Evolutionary conservation across 345 rosid genomes (phyloP).

Genomic region (Linum usitatissimum): DNA sequence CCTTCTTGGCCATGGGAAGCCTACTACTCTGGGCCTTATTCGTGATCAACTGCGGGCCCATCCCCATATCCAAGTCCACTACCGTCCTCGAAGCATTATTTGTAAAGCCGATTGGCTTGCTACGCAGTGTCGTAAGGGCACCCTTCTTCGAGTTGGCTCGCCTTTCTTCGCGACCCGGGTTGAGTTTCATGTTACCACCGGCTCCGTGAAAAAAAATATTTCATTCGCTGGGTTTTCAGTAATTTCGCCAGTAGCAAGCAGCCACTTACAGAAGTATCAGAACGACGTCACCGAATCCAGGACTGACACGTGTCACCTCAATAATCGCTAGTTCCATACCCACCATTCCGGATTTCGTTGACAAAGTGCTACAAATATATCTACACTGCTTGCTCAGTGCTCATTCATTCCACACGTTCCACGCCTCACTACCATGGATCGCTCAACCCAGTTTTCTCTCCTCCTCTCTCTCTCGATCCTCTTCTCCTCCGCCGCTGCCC

Average conservation of each 20-base stretch:
- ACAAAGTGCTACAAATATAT: background rate
- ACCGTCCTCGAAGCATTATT: no score
- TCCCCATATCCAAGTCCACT: no score
- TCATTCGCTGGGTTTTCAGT: background rate
- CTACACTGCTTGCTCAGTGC: background rate
- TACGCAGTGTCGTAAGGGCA: no score
- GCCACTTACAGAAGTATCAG: background rate
- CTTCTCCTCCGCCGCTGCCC: background rate
- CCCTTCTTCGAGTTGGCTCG: no score
- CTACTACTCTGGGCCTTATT: no score
- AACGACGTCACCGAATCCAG: no score
- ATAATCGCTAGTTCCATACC: background rate
- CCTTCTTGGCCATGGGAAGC: no score
- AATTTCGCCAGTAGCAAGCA: background rate
- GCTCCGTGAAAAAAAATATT: no score
- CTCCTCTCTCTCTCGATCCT: constrained; percentile 2
- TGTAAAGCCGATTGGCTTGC: no score
- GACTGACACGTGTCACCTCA: background rate
- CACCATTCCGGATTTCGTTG: background rate
- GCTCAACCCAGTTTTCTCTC: background rate
- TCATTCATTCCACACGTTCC: background rate
- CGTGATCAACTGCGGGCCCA: no score
- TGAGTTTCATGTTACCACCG: no score
- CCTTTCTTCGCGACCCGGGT: no score
- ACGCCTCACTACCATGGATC: constrained; percentile 5